Conservation (phyloP, 495 filamentous ascomycete species). For the Immersiella caudata region DNA sequence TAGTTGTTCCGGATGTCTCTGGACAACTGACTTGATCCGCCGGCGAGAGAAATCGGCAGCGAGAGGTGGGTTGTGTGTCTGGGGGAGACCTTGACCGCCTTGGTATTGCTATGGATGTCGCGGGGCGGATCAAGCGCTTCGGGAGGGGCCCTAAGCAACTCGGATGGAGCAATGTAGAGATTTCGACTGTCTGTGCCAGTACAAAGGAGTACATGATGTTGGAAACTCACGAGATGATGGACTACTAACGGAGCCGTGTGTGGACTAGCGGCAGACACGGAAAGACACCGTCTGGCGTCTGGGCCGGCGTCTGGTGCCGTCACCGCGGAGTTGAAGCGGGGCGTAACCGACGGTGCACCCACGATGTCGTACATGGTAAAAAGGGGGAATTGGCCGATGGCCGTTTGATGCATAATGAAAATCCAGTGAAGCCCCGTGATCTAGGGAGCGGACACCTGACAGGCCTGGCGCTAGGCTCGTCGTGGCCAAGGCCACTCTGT, state of each 20-base stretch:
- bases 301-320: conserved; percentile 17
- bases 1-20: not conserved
- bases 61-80: not conserved
- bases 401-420: conserved; percentile 16
- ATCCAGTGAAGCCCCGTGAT: conserved; percentile 19
- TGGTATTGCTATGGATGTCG: conserved; percentile 6
- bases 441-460: conserved; percentile 18
- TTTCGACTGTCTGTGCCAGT: not conserved
- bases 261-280: not conserved
- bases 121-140: conserved; percentile 3
- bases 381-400: not conserved
- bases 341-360: conserved; percentile 4
- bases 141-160: conserved; percentile 5
- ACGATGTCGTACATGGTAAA: conserved; percentile 18
- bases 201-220: conserved; percentile 11
- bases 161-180: conserved; percentile 1
- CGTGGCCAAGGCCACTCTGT: conserved; percentile 1
- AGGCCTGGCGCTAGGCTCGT: conserved; percentile 13
- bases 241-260: not conserved
- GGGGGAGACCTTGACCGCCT: not conserved
- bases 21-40: not conserved
- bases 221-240: not conserved
- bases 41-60: not conserved
- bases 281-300: conserved; percentile 8
- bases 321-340: conserved; percentile 15